phyloP scores from a whole-genome alignment of 2,329 filamentous ascomycete genomes.

The Dactylellina leptospora region DNA sequence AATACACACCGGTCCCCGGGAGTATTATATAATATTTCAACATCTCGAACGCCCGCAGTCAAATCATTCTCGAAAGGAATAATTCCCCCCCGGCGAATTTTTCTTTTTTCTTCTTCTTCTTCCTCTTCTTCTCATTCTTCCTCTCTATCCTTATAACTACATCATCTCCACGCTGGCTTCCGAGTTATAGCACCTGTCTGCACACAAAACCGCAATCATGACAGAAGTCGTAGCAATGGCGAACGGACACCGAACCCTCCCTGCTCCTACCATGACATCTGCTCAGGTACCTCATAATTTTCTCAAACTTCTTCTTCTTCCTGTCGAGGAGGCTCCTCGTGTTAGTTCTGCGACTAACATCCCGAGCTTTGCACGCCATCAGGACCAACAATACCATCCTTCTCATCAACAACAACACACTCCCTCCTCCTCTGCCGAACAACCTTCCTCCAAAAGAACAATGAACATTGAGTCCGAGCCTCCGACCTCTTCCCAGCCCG shows the following conservation, averaged over 20 bases:
- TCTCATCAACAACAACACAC: slow-evolving; percentile 34
- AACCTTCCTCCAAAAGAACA: slow-evolving; percentile 26
- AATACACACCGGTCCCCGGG: slow-evolving; percentile 13
- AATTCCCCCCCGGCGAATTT: slow-evolving; percentile 21
- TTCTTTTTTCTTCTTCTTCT: slow-evolving; percentile 1
- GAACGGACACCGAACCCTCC: slow-evolving; percentile 49
- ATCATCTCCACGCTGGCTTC: slow-evolving; percentile 30
- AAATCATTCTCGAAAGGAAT: too few relatives aligned
- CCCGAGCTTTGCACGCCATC: slow-evolving; percentile 49
- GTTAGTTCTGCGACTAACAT: slow-evolving; percentile 53
- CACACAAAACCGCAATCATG: slow-evolving; percentile 21
- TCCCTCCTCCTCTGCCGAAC: slow-evolving; percentile 49
- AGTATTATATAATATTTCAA: slow-evolving; percentile 32
- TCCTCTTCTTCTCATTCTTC: slow-evolving; percentile 10
- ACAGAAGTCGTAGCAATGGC: slow-evolving; percentile 53
- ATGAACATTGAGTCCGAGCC: slow-evolving; percentile 37
- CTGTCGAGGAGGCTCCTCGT: slow-evolving; percentile 53
- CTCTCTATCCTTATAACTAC: slow-evolving; percentile 17
- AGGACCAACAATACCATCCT: slow-evolving; percentile 33
- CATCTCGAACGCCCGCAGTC: too few relatives aligned
- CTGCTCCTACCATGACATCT: slow-evolving; percentile 47
- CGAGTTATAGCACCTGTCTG: slow-evolving; percentile 6
- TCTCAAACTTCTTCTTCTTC: slow-evolving; percentile 54
- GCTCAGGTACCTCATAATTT: slow-evolving; percentile 54
- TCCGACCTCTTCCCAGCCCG: slow-evolving; percentile 27